Evolutionary conservation across 805 yeast species (phyloP).

Genomic region (Metschnikowia kunwiensis): DNA sequence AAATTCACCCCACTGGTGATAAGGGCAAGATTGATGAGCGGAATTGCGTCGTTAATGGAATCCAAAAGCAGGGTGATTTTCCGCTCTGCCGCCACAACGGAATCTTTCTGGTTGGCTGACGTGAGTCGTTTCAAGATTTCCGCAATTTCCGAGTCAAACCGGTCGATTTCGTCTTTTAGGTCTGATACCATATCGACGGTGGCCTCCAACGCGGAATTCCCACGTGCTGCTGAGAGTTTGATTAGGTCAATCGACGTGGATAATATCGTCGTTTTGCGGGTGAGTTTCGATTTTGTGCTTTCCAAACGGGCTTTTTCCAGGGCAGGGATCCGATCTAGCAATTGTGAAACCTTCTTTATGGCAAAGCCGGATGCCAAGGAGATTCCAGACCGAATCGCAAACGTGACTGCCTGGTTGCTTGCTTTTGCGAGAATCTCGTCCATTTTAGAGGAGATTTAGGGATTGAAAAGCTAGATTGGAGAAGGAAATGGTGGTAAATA

Average conservation of each 20-base stretch:
- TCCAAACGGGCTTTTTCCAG: constrained; percentile 48
- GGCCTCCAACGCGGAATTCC: constrained; percentile 54
- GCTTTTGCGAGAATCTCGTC: constrained; percentile 51
- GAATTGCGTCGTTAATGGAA: constrained; percentile 65
- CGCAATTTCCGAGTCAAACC: constrained; percentile 51
- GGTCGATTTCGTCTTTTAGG: constrained; percentile 54
- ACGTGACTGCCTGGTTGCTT: constrained; percentile 73
- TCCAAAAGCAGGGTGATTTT: constrained; percentile 47
- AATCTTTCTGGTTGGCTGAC: constrained; percentile 30
- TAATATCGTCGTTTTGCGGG: constrained; percentile 57
- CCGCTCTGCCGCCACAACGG: constrained; percentile 45
- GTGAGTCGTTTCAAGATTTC: constrained; percentile 32
- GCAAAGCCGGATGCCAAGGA: constrained; percentile 74
- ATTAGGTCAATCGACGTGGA: constrained; percentile 68
- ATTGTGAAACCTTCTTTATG: constrained; percentile 55
- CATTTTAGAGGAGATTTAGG: constrained; percentile 22
- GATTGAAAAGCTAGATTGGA: not conserved
- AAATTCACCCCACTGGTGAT: constrained; percentile 67
- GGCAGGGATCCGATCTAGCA: constrained; percentile 54
- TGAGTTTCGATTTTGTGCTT: constrained; percentile 42
- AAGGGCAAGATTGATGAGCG: constrained; percentile 61
- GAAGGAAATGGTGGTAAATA: not conserved
- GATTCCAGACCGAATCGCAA: constrained; percentile 74
- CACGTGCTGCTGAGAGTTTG: constrained; percentile 58
- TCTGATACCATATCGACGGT: constrained; percentile 53